Evolutionary conservation across 768 basidiomycete species (phyloP).

Genomic region (Boletus eberwhitei): DNA sequence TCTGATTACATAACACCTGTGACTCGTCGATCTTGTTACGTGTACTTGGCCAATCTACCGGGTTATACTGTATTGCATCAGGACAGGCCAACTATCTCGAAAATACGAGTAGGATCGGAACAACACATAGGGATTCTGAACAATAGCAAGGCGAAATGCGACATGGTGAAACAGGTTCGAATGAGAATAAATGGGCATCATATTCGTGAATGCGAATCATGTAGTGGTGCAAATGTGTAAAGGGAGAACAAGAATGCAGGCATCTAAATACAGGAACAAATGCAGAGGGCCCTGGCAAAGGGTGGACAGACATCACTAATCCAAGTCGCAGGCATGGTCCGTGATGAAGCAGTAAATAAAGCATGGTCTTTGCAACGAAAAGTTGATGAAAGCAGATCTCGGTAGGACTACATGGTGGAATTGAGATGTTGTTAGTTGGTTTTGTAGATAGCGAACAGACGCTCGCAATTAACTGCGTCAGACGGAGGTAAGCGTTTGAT

Average conservation of each 20-base stretch:
- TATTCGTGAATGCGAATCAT: conserved; percentile 21
- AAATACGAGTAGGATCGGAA: background rate
- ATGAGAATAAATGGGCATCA: conserved; percentile 12
- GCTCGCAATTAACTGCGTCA: conserved; percentile 29
- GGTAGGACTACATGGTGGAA: conserved; percentile 27
- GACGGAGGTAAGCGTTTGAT: conserved; percentile 26
- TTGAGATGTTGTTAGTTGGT: conserved; percentile 25
- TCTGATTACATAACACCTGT: conserved; percentile 1
- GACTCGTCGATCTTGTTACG: background rate
- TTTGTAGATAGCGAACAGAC: conserved; percentile 18
- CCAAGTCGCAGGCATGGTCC: conserved; percentile 32
- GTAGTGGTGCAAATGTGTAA: conserved; percentile 17
- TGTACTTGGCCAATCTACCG: too few relatives aligned
- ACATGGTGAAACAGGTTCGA: conserved; percentile 9
- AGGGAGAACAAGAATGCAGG: conserved; percentile 23
- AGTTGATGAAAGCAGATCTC: conserved; percentile 18
- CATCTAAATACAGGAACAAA: conserved; percentile 19
- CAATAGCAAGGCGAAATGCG: background rate
- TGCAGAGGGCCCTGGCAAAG: conserved; percentile 8
- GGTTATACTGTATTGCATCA: conserved; percentile 1
- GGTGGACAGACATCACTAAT: conserved; percentile 21
- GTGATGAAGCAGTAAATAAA: conserved; percentile 21
- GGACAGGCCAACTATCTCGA: background rate
- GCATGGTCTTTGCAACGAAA: conserved; percentile 17
- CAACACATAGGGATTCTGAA: background rate